Evolutionary conservation across 1,284 basidiomycete genomes (phyloP).

Genomic region (Pterula multifida): DNA sequence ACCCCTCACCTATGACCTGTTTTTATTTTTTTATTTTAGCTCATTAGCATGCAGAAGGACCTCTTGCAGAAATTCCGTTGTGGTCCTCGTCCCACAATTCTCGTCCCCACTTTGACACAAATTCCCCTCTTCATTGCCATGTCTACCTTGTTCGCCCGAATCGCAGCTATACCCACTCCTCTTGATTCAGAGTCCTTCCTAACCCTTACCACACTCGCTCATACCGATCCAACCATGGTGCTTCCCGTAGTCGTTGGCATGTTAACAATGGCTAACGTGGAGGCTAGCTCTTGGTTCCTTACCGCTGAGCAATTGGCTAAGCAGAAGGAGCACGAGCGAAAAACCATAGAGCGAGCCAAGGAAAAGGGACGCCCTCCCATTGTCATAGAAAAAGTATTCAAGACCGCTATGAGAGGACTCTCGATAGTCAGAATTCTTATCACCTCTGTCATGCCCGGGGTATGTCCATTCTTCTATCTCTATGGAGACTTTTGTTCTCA

Average conservation of each 20-base stretch:
- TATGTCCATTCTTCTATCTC: constrained; percentile 25
- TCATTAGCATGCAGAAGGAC: constrained; percentile 41
- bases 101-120: constrained; percentile 53
- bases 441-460: constrained; percentile 70
- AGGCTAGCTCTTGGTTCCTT: constrained; percentile 61
- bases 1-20: constrained; percentile 3
- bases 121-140: constrained; percentile 62
- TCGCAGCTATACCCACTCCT: constrained; percentile 44
- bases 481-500: constrained; percentile 1
- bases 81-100: constrained; percentile 44
- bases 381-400: constrained; percentile 45
- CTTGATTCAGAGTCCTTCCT: constrained; percentile 67
- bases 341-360: constrained; percentile 29
- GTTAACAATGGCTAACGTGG: constrained; percentile 67
- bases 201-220: constrained; percentile 57
- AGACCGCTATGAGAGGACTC: constrained; percentile 44
- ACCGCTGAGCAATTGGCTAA: constrained; percentile 39
- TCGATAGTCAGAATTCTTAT: constrained; percentile 67
- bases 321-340: constrained; percentile 30
- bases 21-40: constrained; percentile 22
- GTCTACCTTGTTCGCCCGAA: constrained; percentile 45
- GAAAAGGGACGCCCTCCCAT: constrained; percentile 29
- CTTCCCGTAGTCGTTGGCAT: constrained; percentile 65
- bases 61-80: constrained; percentile 49
- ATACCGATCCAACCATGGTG: constrained; percentile 57